Percentiles rank a stretch among this genome's conserved stretches.
Conservation (phyloP, 805 yeast genomes). For the Kazachstania martiniae region DNA sequence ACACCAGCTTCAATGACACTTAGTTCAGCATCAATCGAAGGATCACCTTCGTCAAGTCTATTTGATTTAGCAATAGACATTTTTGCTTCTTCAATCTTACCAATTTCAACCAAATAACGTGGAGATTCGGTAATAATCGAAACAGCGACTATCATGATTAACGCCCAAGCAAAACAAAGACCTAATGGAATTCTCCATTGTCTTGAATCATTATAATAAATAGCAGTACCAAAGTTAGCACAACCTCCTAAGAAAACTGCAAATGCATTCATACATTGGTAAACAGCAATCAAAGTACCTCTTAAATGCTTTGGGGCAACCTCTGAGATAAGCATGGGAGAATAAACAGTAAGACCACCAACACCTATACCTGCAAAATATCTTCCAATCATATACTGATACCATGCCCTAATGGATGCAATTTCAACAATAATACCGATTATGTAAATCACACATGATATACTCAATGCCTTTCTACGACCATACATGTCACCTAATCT, state of each 20-base stretch:
- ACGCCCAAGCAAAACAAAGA: conserved; percentile 38
- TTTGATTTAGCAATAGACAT: conserved; percentile 46
- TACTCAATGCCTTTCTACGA: conserved; percentile 52
- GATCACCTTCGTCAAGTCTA: conserved; percentile 43
- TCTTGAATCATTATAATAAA: conserved; percentile 50
- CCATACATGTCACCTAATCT: conserved; percentile 54
- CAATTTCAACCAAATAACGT: conserved; percentile 47
- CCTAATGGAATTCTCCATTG: conserved; percentile 71
- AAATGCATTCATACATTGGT: conserved; percentile 57
- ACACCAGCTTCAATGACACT: conserved; percentile 52
- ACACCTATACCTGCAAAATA: conserved; percentile 62
- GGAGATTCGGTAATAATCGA: conserved; percentile 63
- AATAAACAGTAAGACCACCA: conserved; percentile 65
- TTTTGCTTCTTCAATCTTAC: conserved; percentile 50
- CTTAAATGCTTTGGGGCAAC: conserved; percentile 35
- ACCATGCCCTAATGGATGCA: conserved; percentile 44
- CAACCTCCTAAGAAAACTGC: conserved; percentile 73
- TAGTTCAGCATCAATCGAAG: conserved; percentile 44
- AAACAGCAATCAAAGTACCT: conserved; percentile 60
- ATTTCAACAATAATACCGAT: conserved; percentile 62
- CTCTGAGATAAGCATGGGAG: conserved; percentile 54
- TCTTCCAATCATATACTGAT: conserved; percentile 62
- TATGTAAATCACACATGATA: conserved; percentile 52
- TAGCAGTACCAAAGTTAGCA: conserved; percentile 55
- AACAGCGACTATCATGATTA: conserved; percentile 29